phyloP scores from a whole-genome alignment of 176 grass and related monocot genomes.

The Carex parvula region DNA sequence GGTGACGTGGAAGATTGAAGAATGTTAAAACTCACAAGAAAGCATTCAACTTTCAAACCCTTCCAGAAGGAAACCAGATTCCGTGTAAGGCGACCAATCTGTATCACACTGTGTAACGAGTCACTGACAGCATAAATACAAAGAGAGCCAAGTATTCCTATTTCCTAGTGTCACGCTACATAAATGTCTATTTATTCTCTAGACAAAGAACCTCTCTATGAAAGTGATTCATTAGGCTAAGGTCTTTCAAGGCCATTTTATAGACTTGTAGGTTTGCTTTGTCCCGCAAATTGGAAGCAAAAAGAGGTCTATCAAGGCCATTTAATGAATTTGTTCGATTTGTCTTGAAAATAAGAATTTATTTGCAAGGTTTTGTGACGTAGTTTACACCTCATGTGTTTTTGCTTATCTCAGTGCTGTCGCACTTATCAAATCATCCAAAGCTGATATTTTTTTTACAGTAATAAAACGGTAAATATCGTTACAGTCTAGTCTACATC shows the following conservation, averaged over 20 bases:
- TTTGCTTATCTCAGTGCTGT: conserved; percentile 22
- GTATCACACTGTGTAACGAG: background rate
- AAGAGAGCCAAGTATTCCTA: background rate
- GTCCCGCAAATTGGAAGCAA: conserved; percentile 22
- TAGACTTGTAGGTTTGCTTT: conserved; percentile 18
- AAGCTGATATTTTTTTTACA: background rate
- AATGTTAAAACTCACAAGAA: background rate
- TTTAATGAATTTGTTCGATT: background rate
- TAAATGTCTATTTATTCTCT: background rate
- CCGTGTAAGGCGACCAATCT: background rate
- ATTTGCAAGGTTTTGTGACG: background rate
- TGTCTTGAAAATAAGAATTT: background rate
- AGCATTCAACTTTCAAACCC: conserved; percentile 12
- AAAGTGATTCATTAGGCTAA: background rate
- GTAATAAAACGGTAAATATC: background rate
- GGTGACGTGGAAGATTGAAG: conserved; percentile 19
- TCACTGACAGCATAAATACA: background rate
- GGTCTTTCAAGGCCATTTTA: background rate
- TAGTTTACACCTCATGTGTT: conserved; percentile 6
- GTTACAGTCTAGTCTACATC: background rate
- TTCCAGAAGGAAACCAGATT: conserved; percentile 18
- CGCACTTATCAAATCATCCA: background rate
- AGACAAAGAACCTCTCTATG: background rate
- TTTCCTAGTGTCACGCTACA: background rate
- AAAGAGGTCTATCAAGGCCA: no score